Conservation (phyloP, 129 eudicot genomes). For the Lactuca sativa region DNA sequence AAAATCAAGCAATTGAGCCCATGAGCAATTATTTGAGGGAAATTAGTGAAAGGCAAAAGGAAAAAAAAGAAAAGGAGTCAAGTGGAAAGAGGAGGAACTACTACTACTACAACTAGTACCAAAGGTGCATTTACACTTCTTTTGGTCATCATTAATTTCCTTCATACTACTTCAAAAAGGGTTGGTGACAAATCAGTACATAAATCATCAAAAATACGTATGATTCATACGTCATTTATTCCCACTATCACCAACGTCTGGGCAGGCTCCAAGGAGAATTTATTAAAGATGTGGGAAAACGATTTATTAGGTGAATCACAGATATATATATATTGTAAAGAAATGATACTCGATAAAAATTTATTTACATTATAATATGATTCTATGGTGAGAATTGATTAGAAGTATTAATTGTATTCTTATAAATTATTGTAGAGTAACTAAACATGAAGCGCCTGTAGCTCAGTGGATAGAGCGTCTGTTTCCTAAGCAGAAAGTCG, state of each 20-base stretch:
- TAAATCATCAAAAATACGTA: conserved; percentile 25
- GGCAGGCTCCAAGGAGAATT: conserved; percentile 4
- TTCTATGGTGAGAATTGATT: background rate
- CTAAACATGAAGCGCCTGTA: conserved; percentile 57
- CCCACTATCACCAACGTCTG: background rate
- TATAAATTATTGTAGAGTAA: too few species aligned
- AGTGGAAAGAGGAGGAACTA: conserved; percentile 37
- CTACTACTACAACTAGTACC: background rate
- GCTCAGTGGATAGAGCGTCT: conserved; percentile 99
- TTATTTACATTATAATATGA: background rate
- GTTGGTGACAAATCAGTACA: conserved; percentile 9
- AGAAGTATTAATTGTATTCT: too few species aligned
- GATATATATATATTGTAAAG: conserved; percentile 23
- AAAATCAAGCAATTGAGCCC: conserved; percentile 27
- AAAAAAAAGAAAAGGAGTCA: conserved; percentile 35
- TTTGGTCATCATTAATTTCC: conserved; percentile 24
- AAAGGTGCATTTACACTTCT: conserved; percentile 44
- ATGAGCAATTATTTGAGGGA: conserved; percentile 42
- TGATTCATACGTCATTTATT: conserved; percentile 30
- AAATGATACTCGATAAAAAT: conserved; percentile 16
- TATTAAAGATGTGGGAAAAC: conserved; percentile 12
- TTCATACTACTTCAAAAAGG: conserved; percentile 16
- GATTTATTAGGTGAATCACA: background rate
- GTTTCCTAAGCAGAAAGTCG: conserved; percentile 99
- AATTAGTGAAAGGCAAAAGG: conserved; percentile 38